These are phyloP conservation scores for Malassezia nana DNA, from an alignment of 1,284 basidiomycete species.

Conservation along the genomic window DNA sequence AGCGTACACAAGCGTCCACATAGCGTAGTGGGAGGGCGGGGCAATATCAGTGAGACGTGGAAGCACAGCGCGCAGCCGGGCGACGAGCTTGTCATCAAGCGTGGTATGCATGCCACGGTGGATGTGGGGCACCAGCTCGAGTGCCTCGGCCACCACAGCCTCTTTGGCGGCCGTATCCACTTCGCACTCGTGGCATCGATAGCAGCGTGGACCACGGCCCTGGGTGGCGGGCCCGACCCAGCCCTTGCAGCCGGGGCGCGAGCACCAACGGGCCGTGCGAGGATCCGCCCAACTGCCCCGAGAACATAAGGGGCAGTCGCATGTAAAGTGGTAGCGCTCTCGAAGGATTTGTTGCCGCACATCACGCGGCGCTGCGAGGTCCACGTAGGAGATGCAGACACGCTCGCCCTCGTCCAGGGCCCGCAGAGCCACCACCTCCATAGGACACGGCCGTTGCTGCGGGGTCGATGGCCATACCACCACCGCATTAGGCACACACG, in stretches of 20 bases:
- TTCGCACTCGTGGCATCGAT: constrained; percentile 50
- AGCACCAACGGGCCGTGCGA: constrained; percentile 60
- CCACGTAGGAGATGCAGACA: constrained; percentile 66
- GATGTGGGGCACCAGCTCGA: background rate
- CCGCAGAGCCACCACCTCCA: constrained; percentile 53
- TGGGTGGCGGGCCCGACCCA: constrained; percentile 24
- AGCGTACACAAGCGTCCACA: constrained; percentile 12
- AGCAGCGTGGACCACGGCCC: background rate
- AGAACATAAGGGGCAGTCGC: constrained; percentile 60
- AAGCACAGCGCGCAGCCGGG: constrained; percentile 14
- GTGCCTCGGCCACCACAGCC: background rate
- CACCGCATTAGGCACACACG: constrained; percentile 78
- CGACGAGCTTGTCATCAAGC: background rate
- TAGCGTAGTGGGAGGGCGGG: constrained; percentile 8
- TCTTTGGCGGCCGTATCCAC: constrained; percentile 46
- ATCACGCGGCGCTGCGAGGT: constrained; percentile 60
- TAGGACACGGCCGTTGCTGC: constrained; percentile 38
- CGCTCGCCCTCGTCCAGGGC: constrained; percentile 49
- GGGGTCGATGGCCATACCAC: constrained; percentile 67
- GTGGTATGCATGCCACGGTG: background rate
- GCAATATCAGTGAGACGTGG: constrained; percentile 6
- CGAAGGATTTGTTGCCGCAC: constrained; percentile 57
- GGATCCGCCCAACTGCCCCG: constrained; percentile 54
- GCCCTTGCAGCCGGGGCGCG: constrained; percentile 26
- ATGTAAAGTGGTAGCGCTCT: constrained; percentile 71